These are phyloP conservation scores for Leishmania arabica DNA, from an alignment of 208 protist genomes.

Conservation along the genomic window DNA sequence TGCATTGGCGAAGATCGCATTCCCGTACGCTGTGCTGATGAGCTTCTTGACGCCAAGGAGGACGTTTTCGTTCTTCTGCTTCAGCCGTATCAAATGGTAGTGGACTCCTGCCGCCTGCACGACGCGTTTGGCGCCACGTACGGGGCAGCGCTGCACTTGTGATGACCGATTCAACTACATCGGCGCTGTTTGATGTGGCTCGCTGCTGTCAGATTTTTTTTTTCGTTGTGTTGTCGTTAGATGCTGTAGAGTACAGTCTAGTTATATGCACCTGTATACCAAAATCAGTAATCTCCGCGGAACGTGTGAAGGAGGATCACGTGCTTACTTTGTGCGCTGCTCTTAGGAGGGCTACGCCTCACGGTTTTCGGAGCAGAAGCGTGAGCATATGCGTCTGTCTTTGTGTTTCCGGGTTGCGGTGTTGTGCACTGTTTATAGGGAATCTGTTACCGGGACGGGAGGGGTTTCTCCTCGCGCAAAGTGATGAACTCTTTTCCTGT, in stretches of 20 bases:
- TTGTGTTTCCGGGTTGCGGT: neutral
- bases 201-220: neutral
- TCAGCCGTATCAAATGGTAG: slow-evolving; percentile 80
- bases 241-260: neutral
- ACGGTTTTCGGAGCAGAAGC: neutral
- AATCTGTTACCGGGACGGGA: neutral
- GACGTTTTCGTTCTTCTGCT: slow-evolving; percentile 72
- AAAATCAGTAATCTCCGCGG: neutral
- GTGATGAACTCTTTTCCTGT: neutral
- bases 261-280: too few species aligned
- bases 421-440: neutral
- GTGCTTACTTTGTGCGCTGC: neutral
- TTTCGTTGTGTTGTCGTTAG: neutral
- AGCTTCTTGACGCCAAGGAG: slow-evolving; percentile 64
- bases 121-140: slow-evolving; percentile 58
- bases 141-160: slow-evolving; percentile 21
- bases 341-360: neutral
- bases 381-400: neutral
- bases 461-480: neutral
- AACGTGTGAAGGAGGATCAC: neutral
- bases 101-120: slow-evolving; percentile 82
- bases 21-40: slow-evolving; percentile 51
- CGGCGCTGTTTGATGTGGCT: neutral
- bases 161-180: neutral
- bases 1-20: slow-evolving; percentile 78